Base-by-base conservation (phyloP, 495 filamentous ascomycete genomes). In the Penicillium lagena region DNA sequence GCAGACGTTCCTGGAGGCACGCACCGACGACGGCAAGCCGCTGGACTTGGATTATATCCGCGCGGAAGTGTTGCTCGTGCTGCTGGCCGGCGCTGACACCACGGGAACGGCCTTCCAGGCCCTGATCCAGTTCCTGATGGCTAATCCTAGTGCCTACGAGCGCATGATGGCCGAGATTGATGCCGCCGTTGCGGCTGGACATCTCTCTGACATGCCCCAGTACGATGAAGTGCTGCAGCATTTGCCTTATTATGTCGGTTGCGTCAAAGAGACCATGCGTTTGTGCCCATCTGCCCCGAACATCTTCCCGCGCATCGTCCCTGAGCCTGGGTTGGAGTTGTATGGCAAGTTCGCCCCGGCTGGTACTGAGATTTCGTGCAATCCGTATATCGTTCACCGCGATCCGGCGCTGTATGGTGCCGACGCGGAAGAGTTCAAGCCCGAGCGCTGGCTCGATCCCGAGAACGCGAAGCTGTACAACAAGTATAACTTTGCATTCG, bases 11-110 rank as follows among this genome's bases (percentile, higher is more conserved):
- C 59, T 72, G 29, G 68, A 73, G 31, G 67, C 75, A 1, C 57
- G 65, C 22, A 69, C 56, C 0, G 66, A 73, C 7, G 61, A 66
- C 45, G 76, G 67, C 12, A 68, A 74, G 34, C 67, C 67, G 2
- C 54, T 79, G 7, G 64, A 70, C 9, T 55, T 71, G 49, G 67
- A 71, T 14, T 71, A 78, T 41, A 66, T 80, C 51, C 71, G 73
- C 42, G 73, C 75, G 0, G 79, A 80, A 57, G 70, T 76, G 14
- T 56, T 80, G 2, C 60, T 80, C 0, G 68, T 80, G 12, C 56
- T 81, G 37, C 64, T 83, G 9, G 82, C 81, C 2, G 81, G 80
- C n/a, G 75, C 80, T 7, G 83, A 88, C 47, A 83, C 82, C 9
- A 80, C 76, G 0, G 75, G 78, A 0, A 78, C 74, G 1, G 66